Evolutionary conservation across 192 early-diverging fungal species (phyloP).

Genomic region (Backusella westeae): DNA sequence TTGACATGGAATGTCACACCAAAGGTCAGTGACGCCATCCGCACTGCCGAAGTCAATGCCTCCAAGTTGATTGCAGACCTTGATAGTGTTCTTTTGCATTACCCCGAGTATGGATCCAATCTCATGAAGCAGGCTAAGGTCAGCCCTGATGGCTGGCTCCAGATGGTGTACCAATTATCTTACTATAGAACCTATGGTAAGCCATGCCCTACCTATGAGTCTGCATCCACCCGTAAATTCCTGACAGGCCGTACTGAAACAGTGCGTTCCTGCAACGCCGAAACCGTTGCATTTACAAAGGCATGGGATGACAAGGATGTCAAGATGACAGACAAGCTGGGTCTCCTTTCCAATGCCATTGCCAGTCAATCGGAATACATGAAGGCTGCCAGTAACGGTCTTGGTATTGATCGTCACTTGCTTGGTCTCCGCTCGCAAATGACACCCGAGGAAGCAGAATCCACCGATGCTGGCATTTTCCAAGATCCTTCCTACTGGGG

Average conservation of each 20-base stretch:
- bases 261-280: conserved; percentile 74
- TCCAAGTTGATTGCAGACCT: conserved; percentile 65
- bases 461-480: conserved; percentile 66
- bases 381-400: conserved; percentile 68
- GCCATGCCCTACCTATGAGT: conserved; percentile 73
- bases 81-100: conserved; percentile 68
- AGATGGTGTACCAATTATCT: conserved; percentile 87
- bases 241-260: conserved; percentile 92
- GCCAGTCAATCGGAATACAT: conserved; percentile 72
- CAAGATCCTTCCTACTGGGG: conserved; percentile 75
- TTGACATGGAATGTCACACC: conserved; percentile 70
- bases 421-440: conserved; percentile 79
- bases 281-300: conserved; percentile 74
- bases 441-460: conserved; percentile 54
- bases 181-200: conserved; percentile 72
- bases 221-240: conserved; percentile 70
- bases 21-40: conserved; percentile 52
- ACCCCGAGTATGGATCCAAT: conserved; percentile 73
- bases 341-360: conserved; percentile 61
- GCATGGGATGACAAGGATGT: conserved; percentile 70
- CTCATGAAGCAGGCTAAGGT: conserved; percentile 82
- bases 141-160: conserved; percentile 89
- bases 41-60: conserved; percentile 63
- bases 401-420: conserved; percentile 92
- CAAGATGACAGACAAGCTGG: conserved; percentile 45